phyloP scores from a whole-genome alignment of 2,329 filamentous ascomycete species.

The Colletotrichum cordylinicola region DNA sequence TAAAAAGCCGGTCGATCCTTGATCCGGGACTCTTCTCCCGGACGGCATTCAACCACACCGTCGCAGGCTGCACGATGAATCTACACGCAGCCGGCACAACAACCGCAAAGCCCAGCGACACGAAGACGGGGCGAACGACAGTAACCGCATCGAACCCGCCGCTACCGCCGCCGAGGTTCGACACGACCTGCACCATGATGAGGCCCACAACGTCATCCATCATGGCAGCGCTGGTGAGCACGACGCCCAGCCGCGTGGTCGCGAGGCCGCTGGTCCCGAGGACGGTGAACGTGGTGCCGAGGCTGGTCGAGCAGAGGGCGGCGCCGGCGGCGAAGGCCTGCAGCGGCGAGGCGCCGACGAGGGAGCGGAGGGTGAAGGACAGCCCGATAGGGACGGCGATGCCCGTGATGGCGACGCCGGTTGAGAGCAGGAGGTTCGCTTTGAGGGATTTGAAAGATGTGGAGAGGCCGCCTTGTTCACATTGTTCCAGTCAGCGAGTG shows the following conservation, averaged over 20 bases:
- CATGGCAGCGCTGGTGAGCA: constrained; percentile 77
- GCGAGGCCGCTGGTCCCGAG: constrained; percentile 48
- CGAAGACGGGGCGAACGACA: constrained; percentile 50
- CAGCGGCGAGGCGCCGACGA: constrained; percentile 56
- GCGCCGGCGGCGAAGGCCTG: constrained; percentile 78
- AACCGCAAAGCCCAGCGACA: constrained; percentile 57
- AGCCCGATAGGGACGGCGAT: constrained; percentile 68
- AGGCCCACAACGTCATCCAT: constrained; percentile 82
- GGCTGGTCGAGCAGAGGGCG: constrained; percentile 74
- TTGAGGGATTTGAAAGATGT: constrained; percentile 60
- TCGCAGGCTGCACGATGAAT: constrained; percentile 48
- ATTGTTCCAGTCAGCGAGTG: neutral
- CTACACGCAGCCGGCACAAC: constrained; percentile 52
- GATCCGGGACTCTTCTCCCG: constrained; percentile 29
- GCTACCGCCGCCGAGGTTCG: constrained; percentile 57
- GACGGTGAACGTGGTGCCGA: constrained; percentile 72
- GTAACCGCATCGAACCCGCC: constrained; percentile 33
- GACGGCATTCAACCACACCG: constrained; percentile 35
- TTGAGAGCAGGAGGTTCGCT: constrained; percentile 65
- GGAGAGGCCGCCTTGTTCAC: constrained; percentile 57
- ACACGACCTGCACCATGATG: constrained; percentile 79
- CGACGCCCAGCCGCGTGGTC: constrained; percentile 57
- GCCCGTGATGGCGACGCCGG: constrained; percentile 69
- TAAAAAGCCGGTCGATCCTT: constrained; percentile 29
- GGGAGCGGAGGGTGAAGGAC: constrained; percentile 62